Evolutionary conservation across 805 yeast genomes (phyloP).

Genomic region (Metschnikowia rubicola): DNA sequence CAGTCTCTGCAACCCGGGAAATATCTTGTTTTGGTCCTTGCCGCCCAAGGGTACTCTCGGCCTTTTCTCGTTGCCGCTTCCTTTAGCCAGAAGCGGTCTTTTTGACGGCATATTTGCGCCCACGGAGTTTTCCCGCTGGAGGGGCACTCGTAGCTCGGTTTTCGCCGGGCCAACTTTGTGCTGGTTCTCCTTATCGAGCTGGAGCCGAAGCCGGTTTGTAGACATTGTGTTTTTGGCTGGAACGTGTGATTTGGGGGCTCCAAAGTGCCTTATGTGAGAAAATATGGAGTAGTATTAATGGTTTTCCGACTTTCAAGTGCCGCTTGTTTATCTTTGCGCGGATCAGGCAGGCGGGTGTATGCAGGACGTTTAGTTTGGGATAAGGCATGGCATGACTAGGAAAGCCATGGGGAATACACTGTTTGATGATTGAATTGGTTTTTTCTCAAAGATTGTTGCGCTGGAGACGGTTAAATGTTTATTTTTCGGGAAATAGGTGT

Average conservation of each 20-base stretch:
- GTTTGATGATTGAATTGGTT: too few relatives aligned
- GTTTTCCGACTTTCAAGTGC: background rate
- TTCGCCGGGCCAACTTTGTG: constrained; percentile 8
- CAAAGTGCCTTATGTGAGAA: background rate
- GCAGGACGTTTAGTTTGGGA: background rate
- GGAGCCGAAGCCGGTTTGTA: constrained; percentile 4
- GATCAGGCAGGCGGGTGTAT: constrained; percentile 3
- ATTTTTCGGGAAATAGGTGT: too few relatives aligned
- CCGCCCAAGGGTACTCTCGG: constrained; percentile 37
- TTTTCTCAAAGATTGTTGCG: too few relatives aligned
- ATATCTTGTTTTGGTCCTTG: constrained; percentile 31
- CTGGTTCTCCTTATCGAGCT: constrained; percentile 15
- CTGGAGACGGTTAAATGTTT: too few relatives aligned
- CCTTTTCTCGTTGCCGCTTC: constrained; percentile 17
- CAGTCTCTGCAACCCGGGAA: constrained; percentile 31
- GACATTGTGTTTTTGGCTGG: constrained; percentile 3
- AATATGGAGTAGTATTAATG: background rate
- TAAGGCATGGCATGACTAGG: background rate
- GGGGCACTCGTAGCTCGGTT: constrained; percentile 7
- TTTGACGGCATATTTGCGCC: constrained; percentile 2
- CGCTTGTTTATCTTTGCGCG: constrained; percentile 11
- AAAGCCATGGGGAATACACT: background rate
- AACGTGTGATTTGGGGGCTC: background rate
- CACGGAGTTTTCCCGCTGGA: constrained; percentile 4
- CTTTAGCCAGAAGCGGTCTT: constrained; percentile 7